A percentile compares a stretch with the other conserved stretches of the same genome.
phyloP scores from a whole-genome alignment of 805 yeast genomes.

The Kluyveromyces starmeri region DNA sequence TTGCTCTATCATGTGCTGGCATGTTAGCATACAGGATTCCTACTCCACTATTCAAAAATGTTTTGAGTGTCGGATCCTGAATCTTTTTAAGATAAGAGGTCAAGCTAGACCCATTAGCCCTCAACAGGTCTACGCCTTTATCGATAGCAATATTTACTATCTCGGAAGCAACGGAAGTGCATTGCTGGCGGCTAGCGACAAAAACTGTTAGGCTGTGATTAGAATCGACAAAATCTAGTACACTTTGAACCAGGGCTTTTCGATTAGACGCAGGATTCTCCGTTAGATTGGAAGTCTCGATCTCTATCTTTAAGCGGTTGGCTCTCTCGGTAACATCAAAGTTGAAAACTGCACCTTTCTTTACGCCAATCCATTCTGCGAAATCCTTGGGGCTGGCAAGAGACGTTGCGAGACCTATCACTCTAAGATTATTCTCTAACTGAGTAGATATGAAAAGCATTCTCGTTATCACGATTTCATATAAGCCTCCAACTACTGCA shows the following conservation, averaged over 20 bases:
- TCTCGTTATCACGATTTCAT: constrained; percentile 66
- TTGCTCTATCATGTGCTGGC: constrained; percentile 42
- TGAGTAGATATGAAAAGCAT: constrained; percentile 63
- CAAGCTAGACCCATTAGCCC: constrained; percentile 29
- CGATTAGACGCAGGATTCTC: constrained; percentile 32
- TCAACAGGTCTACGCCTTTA: constrained; percentile 34
- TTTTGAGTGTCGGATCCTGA: constrained; percentile 32
- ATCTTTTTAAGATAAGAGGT: constrained; percentile 3
- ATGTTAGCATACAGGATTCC: constrained; percentile 56
- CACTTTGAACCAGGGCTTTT: constrained; percentile 41
- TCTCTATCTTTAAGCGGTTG: constrained; percentile 46
- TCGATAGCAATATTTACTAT: constrained; percentile 32
- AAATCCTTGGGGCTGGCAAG: constrained; percentile 68
- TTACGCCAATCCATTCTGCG: constrained; percentile 80
- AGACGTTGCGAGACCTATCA: constrained; percentile 64
- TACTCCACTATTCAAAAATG: constrained; percentile 47
- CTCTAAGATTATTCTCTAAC: constrained; percentile 45
- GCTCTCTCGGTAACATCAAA: constrained; percentile 57
- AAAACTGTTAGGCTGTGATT: constrained; percentile 40
- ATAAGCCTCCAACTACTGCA: constrained; percentile 47
- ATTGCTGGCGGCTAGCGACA: constrained; percentile 46
- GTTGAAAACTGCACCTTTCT: constrained; percentile 53
- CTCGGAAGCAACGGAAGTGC: constrained; percentile 43
- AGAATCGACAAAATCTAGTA: constrained; percentile 26
- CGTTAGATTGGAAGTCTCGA: constrained; percentile 39